Evolutionary conservation across 129 eudicot species (phyloP).

Genomic region (Saposhnikovia divaricata): DNA sequence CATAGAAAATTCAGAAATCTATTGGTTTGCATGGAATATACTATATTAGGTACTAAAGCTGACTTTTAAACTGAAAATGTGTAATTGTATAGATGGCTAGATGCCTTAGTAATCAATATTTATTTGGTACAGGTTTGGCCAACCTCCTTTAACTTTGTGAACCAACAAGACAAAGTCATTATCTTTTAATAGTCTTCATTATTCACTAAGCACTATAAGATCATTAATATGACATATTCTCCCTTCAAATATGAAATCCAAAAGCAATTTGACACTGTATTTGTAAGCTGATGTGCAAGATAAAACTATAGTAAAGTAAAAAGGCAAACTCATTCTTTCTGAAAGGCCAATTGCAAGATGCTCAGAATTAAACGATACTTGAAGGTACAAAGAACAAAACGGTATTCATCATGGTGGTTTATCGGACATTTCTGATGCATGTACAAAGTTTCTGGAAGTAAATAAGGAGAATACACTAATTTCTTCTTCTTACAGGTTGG

Average conservation of each 20-base stretch:
- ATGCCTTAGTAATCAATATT: neutral
- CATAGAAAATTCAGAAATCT: neutral
- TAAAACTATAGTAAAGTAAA: too few relatives aligned
- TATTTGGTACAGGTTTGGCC: conserved; percentile 9
- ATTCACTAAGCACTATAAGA: neutral
- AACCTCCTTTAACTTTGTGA: neutral
- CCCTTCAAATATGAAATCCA: neutral
- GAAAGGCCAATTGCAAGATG: neutral
- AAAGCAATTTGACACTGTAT: neutral
- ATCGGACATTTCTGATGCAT: too few relatives aligned
- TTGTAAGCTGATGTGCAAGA: too few relatives aligned
- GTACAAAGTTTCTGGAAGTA: too few relatives aligned
- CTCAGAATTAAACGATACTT: too few relatives aligned
- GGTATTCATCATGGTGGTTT: neutral
- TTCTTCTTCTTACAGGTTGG: too few relatives aligned
- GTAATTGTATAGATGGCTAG: neutral
- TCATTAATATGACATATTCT: neutral
- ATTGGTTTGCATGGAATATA: neutral
- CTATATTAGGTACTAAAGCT: neutral
- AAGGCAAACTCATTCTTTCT: neutral
- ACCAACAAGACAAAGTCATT: neutral
- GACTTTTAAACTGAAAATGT: neutral
- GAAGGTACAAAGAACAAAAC: neutral
- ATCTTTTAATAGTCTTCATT: neutral
- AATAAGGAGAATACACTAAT: too few relatives aligned